Percentiles rank a stretch among this genome's conserved stretches.
These are phyloP conservation scores for Whalleya microplaca DNA, from an alignment of 2,329 filamentous ascomycete species.

Conservation along the genomic window DNA sequence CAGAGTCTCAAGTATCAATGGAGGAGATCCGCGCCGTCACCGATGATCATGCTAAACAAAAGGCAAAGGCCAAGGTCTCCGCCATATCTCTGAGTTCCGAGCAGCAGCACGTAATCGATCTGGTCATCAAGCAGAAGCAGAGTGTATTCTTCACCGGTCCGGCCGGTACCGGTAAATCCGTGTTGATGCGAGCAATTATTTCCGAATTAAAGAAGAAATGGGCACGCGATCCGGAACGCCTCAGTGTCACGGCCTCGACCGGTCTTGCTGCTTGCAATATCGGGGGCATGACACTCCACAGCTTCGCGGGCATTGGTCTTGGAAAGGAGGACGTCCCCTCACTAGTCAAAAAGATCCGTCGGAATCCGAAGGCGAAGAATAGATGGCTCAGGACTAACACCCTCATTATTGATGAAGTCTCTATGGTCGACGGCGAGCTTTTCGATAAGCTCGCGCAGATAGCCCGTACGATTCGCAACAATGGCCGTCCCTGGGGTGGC, in stretches of 20 bases:
- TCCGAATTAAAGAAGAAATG: slow-evolving; percentile 77
- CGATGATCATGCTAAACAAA: slow-evolving; percentile 34
- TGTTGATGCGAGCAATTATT: slow-evolving; percentile 89
- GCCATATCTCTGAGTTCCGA: slow-evolving; percentile 80
- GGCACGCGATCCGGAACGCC: slow-evolving; percentile 74
- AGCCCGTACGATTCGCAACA: slow-evolving; percentile 83
- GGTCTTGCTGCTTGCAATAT: slow-evolving; percentile 96
- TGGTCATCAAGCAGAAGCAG: slow-evolving; percentile 78
- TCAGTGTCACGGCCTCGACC: slow-evolving; percentile 94
- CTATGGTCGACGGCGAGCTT: slow-evolving; percentile 96
- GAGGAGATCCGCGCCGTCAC: slow-evolving; percentile 52
- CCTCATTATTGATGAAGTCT: slow-evolving; percentile 91
- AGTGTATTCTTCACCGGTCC: slow-evolving; percentile 99
- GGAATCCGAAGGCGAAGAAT: slow-evolving; percentile 83
- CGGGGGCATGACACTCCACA: slow-evolving; percentile 92
- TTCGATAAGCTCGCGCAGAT: slow-evolving; percentile 96
- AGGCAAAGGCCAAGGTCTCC: slow-evolving; percentile 46
- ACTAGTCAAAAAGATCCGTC: slow-evolving; percentile 87
- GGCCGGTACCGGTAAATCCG: slow-evolving; percentile 95
- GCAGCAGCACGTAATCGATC: slow-evolving; percentile 79
- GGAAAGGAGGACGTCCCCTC: slow-evolving; percentile 84
- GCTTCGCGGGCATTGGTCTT: slow-evolving; percentile 92
- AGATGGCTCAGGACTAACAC: slow-evolving; percentile 89
- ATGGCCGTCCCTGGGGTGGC: slow-evolving; percentile 89
- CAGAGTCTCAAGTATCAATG: slow-evolving; percentile 44